Evolutionary conservation across 2,329 filamentous ascomycete species (phyloP), one percentile per base, ranked within the genome.

Genomic region (Graphium sp.): DNA sequence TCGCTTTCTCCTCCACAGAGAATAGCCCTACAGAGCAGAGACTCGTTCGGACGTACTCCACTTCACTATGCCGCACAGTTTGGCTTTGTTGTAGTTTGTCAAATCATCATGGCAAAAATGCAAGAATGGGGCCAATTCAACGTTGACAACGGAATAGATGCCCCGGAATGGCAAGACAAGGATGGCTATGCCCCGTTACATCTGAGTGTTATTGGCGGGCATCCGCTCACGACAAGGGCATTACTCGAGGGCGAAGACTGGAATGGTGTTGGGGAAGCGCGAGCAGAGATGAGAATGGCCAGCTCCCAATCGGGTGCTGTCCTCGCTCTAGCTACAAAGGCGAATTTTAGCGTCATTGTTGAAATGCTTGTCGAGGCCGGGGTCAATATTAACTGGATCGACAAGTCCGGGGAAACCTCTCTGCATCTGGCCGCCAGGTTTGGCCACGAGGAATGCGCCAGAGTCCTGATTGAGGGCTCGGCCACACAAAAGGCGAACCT

Each of bases 61-160:
- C 61, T 95, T 8, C 87, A 95, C 48, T 94, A 94, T 46, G 84
- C 84, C 3, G 87, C 89, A 0, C 84, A 95, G 47, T 93, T 91
- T 45, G 89, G 89, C 3, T 84, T 94, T 41, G 80, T 89, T 4
- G 70, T 83, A n/a, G 75, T 94, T 7, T 93, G 83, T 44, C 68
- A 92, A 45, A 64, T 85, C 15, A 67, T 95, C 39, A 85, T 94
- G 56, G 73, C 76, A 37, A 76, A 78, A 42, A 85, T 98, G 74
- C 80, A 87, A 46, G 66, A 74, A 15, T 95, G 87, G 87, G 69
- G 68, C 11, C 74, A 91, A 41, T 93, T 93, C 43, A 67, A 92
- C 42, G 74, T 85, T 17, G 70, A 74, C 20, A 64, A 83, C 36
- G 85, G 85, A 7, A 91, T 98, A 28, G 87, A 95, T 47, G 79